Base-by-base conservation (phyloP, 805 yeast species). In the Wickerhamomyces bisporus region DNA sequence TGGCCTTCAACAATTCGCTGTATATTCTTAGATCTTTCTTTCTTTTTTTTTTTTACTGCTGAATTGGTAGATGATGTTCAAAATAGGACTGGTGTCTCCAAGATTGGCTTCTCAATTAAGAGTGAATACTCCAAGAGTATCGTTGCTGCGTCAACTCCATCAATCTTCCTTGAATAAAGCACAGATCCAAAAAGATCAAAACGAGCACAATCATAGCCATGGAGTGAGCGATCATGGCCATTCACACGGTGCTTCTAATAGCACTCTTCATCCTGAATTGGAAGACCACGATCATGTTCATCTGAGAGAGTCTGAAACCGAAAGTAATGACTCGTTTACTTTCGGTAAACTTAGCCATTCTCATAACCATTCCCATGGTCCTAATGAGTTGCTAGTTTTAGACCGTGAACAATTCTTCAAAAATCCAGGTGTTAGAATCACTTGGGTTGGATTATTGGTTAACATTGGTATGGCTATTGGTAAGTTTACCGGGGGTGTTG, bases 341-440 rank as follows among this genome's bases (percentile, higher is more conserved):
- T 55, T 66, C 41, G 71, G 70, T 18, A 49, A 59, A 29, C 49
- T 59, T 35, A 44, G 44, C 6, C 57, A 57, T 34, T 60, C 60
- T 8, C 71, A 66, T 36, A 47, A 60, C 6, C 71, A 68, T 33
- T 39, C 60, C 4, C 62, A 60, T 38, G 57, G 55, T 3, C 58
- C 57, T 16, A 47, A 50, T 26, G 59, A 54, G n/a, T 42, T 64
- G 36, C 44, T 65, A 12, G 61, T 62, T 3, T 39, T 61, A 44
- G 65, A 68, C 55, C 65, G 64, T 46, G 73, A 66, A 38, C 65
- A 71, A 35, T 60, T 71, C 36, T 61, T 64, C 44, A 62, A 68
- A 18, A 86, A 87, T 55, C 95, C 96, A 3, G 96, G 95, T 11
- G 95, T 87, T 14, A 72, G 93, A 49, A 88, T 91, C 49, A 91